phyloP scores from a whole-genome alignment of 805 yeast genomes.

The Saccharomycopsis selenospora region DNA sequence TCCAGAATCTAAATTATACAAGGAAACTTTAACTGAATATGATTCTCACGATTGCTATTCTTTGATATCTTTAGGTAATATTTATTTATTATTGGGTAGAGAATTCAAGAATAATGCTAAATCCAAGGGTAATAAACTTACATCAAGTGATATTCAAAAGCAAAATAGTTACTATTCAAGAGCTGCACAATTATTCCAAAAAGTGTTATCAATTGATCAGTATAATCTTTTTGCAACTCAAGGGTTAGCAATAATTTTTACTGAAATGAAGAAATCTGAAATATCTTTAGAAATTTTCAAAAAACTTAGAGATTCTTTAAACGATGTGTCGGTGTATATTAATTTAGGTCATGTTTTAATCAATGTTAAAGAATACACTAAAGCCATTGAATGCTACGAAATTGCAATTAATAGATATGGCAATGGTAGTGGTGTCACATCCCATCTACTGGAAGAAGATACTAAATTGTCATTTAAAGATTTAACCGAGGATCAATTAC shows the following conservation, averaged over 20 bases:
- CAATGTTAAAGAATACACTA: constrained; percentile 73
- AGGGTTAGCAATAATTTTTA: constrained; percentile 89
- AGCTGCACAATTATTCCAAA: constrained; percentile 88
- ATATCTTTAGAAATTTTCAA: constrained; percentile 81
- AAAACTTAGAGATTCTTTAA: constrained; percentile 82
- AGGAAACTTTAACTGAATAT: constrained; percentile 71
- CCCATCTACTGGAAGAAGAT: background rate
- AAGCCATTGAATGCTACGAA: constrained; percentile 85
- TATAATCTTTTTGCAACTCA: constrained; percentile 93
- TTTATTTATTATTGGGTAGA: constrained; percentile 76
- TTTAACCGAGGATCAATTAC: constrained; percentile 11
- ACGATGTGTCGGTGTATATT: constrained; percentile 73
- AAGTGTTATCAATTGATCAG: constrained; percentile 78
- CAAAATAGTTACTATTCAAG: constrained; percentile 69
- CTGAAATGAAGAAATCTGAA: constrained; percentile 69
- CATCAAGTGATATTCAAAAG: constrained; percentile 46
- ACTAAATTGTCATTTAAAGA: background rate
- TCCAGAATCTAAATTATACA: constrained; percentile 71
- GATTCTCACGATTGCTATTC: constrained; percentile 90
- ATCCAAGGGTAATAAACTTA: constrained; percentile 24
- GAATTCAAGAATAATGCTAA: constrained; percentile 45
- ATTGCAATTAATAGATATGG: constrained; percentile 61
- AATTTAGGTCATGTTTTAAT: constrained; percentile 83
- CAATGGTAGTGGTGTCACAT: background rate
- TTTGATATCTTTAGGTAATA: constrained; percentile 79